These are phyloP conservation scores for Umbelopsis sp. DNA, from an alignment of 192 early-diverging fungal species.

Conservation along the genomic window DNA sequence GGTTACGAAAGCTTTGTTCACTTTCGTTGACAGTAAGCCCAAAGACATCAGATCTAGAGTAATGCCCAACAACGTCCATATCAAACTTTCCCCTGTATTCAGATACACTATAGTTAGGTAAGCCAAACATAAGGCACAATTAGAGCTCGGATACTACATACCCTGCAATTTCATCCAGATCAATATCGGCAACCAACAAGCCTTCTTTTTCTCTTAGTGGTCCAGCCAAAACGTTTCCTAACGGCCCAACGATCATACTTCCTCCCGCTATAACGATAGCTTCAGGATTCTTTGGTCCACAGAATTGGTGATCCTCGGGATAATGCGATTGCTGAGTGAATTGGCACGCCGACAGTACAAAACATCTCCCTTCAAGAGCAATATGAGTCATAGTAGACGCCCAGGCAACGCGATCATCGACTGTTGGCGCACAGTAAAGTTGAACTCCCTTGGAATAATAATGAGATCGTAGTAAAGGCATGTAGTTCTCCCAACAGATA, in stretches of 20 bases:
- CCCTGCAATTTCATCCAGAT: constrained; percentile 11
- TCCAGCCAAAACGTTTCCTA: constrained; percentile 16
- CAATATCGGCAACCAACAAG: constrained; percentile 12
- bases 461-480: constrained; percentile 18
- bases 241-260: constrained; percentile 13
- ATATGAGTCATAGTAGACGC: constrained; percentile 18
- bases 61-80: constrained; percentile 19
- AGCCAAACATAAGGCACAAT: not conserved
- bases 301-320: constrained; percentile 9
- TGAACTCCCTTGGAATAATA: constrained; percentile 14
- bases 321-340: constrained; percentile 22
- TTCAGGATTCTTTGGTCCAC: not conserved
- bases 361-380: constrained; percentile 21
- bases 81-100: constrained; percentile 2
- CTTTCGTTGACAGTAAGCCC: not conserved
- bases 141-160: not conserved
- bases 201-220: constrained; percentile 21
- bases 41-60: constrained; percentile 18
- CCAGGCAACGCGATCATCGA: constrained; percentile 8
- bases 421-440: constrained; percentile 20
- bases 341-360: constrained; percentile 12
- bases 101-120: not conserved
- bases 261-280: not conserved
- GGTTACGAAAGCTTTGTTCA: not conserved
- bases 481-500: constrained; percentile 28